A percentile compares a stretch with the other conserved stretches of the same genome.
Evolutionary conservation across 768 basidiomycete species (phyloP).

Genomic region (Holtermannia corniformis): DNA sequence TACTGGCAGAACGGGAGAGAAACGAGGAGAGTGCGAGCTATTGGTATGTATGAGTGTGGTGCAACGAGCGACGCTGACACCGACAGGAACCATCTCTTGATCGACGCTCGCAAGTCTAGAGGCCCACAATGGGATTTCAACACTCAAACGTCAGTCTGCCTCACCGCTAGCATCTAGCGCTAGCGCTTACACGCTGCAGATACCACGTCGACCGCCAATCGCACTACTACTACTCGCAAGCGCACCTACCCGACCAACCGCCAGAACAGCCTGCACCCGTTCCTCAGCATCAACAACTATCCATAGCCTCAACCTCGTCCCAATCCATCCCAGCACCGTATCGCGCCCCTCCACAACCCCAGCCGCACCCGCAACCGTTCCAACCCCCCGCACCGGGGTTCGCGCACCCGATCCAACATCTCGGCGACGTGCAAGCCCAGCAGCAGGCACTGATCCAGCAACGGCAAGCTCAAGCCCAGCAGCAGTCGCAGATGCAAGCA

Average conservation of each 20-base stretch:
- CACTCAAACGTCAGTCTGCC: constrained; percentile 18
- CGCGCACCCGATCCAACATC: not conserved
- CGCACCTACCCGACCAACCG: not conserved
- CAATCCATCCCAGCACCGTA: no score
- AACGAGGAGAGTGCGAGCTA: constrained; percentile 27
- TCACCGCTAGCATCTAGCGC: no score
- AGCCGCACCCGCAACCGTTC: not conserved
- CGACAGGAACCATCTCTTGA: constrained; percentile 37
- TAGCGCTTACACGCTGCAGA: not conserved
- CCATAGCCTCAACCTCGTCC: not conserved
- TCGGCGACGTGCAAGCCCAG: not conserved
- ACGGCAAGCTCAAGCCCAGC: not conserved
- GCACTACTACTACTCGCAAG: constrained; percentile 24
- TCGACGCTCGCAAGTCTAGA: constrained; percentile 31
- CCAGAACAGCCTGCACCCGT: not conserved
- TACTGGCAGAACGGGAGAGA: constrained; percentile 18
- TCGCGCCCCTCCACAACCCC: no score
- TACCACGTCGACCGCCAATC: constrained; percentile 23
- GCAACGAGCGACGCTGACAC: not conserved
- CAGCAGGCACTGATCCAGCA: not conserved
- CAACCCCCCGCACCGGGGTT: not conserved
- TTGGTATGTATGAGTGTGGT: constrained; percentile 21
- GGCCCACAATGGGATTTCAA: constrained; percentile 42
- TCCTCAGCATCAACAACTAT: not conserved
- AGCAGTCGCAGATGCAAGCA: not conserved